Conservation (phyloP, 306 rosid genomes). For the Sechiopsis laciniata region DNA sequence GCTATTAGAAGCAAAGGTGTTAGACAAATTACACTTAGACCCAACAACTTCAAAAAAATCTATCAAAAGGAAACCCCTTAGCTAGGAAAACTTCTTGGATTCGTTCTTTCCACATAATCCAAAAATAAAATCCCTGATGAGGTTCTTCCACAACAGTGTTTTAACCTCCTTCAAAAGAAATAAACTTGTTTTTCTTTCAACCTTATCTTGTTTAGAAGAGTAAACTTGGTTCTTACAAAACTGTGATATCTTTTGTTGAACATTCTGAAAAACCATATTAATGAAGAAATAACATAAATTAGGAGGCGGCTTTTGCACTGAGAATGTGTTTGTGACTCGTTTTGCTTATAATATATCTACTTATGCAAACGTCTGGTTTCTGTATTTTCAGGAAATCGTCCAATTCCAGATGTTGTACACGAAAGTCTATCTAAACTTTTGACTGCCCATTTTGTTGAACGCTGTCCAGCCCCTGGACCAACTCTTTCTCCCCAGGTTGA, state of each 20-base stretch:
- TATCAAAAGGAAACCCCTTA: no score
- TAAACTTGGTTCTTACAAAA: background rate
- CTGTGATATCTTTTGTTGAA: background rate
- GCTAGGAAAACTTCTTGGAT: no score
- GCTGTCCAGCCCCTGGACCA: conserved; percentile 72
- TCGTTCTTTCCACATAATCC: no score
- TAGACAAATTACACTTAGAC: no score
- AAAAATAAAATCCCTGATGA: no score
- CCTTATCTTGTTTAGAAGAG: background rate
- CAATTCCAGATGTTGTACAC: conserved; percentile 37
- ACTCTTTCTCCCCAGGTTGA: conserved; percentile 36
- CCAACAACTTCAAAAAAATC: no score
- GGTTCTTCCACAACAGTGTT: no score
- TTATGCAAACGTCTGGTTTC: background rate
- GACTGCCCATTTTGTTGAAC: conserved; percentile 50
- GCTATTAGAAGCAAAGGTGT: no score
- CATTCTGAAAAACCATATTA: background rate
- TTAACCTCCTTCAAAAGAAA: no score
- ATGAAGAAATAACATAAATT: background rate
- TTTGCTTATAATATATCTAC: background rate
- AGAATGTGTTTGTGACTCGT: background rate
- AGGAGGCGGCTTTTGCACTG: background rate
- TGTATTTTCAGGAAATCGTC: conserved; percentile 39
- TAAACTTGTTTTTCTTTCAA: conserved; percentile 2
- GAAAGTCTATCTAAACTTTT: conserved; percentile 61